These are phyloP conservation scores for Crithidia thermophila DNA, from an alignment of 208 protist species.

Conservation along the genomic window DNA sequence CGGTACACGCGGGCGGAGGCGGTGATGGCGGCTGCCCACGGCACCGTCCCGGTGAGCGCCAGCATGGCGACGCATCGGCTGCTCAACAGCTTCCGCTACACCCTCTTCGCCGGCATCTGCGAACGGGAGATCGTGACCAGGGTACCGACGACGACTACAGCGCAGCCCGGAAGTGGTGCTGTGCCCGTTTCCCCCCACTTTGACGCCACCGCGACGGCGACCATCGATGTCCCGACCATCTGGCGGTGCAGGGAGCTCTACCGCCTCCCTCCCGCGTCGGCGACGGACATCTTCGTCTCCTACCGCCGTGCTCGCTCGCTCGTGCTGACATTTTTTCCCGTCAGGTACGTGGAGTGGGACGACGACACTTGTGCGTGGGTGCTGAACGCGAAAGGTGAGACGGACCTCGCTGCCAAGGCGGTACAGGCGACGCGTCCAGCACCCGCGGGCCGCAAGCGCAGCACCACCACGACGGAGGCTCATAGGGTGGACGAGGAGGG, in stretches of 20 bases:
- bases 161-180: too few relatives aligned
- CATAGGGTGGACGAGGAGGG: too few relatives aligned
- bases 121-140: slow-evolving; percentile 14
- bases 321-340: slow-evolving; percentile 35
- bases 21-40: neutral
- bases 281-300: slow-evolving; percentile 44
- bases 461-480: neutral
- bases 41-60: neutral
- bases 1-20: neutral
- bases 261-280: slow-evolving; percentile 30
- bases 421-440: neutral
- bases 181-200: too few relatives aligned
- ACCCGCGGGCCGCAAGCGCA: neutral
- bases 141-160: neutral
- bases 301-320: slow-evolving; percentile 35
- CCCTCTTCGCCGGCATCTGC: slow-evolving; percentile 58
- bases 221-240: neutral
- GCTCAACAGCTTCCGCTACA: slow-evolving; percentile 61
- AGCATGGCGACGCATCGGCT: slow-evolving; percentile 72
- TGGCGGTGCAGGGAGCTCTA: slow-evolving; percentile 36
- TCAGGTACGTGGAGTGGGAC: slow-evolving; percentile 32
- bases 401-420: slow-evolving; percentile 24
- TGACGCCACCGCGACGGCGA: neutral
- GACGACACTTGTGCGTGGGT: slow-evolving; percentile 8
- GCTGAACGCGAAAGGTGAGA: slow-evolving; percentile 27